A percentile compares a stretch with the other conserved stretches of the same genome.
phyloP scores from a whole-genome alignment of 1,284 basidiomycete species.

The Ustilago lituana region DNA sequence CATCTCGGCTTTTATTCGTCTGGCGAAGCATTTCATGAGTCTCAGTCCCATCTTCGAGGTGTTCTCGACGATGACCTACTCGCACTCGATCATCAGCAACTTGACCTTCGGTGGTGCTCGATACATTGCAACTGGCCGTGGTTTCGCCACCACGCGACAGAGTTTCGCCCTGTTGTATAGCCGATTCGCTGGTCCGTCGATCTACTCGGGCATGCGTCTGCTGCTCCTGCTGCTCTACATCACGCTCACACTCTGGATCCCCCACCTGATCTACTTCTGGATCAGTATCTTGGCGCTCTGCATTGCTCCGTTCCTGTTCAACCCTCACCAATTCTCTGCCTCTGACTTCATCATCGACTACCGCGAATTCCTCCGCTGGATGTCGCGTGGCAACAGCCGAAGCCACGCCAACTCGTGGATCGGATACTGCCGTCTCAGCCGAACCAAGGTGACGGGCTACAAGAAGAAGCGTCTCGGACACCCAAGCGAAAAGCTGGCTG shows the following conservation, averaged over 20 bases:
- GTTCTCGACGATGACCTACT: slow-evolving; percentile 67
- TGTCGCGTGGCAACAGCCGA: slow-evolving; percentile 66
- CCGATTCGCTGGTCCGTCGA: slow-evolving; percentile 66
- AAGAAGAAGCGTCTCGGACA: slow-evolving; percentile 68
- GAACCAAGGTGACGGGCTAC: slow-evolving; percentile 67
- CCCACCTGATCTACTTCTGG: slow-evolving; percentile 68
- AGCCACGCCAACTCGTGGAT: slow-evolving; percentile 68
- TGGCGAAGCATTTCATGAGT: slow-evolving; percentile 66
- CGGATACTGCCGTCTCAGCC: slow-evolving; percentile 67
- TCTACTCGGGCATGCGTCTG: slow-evolving; percentile 66
- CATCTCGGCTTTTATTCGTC: slow-evolving; percentile 63
- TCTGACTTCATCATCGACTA: slow-evolving; percentile 68
- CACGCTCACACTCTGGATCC: slow-evolving; percentile 67
- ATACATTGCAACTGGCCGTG: slow-evolving; percentile 67
- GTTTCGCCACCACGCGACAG: slow-evolving; percentile 66
- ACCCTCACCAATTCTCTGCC: slow-evolving; percentile 66
- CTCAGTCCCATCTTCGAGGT: slow-evolving; percentile 67
- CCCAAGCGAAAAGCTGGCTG: slow-evolving; percentile 66
- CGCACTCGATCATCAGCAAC: slow-evolving; percentile 67
- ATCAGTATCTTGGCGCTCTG: slow-evolving; percentile 65
- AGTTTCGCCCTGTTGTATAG: slow-evolving; percentile 66
- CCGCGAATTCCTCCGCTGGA: slow-evolving; percentile 67
- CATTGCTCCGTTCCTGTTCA: slow-evolving; percentile 67
- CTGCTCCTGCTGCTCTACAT: slow-evolving; percentile 65
- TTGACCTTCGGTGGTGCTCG: slow-evolving; percentile 67